Evolutionary conservation across 257 asterid species (phyloP).

Genomic region (Agastache rugosa): DNA sequence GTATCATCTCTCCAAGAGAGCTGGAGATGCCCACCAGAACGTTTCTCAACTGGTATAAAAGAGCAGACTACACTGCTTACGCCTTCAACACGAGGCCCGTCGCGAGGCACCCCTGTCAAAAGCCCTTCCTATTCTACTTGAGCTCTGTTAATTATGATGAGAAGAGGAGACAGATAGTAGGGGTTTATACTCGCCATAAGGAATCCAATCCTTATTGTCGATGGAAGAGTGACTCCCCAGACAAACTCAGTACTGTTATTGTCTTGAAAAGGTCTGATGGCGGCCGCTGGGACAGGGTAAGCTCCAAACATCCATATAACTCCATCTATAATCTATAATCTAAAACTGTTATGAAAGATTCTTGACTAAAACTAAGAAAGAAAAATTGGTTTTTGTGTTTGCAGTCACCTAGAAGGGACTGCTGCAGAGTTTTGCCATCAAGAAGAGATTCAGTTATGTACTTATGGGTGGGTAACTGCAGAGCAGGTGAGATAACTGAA

Average conservation of each 20-base stretch:
- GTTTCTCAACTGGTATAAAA: conserved; percentile 73
- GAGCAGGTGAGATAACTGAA: conserved; percentile 66
- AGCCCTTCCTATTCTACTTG: conserved; percentile 73
- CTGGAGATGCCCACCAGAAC: conserved; percentile 84
- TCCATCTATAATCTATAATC: background rate
- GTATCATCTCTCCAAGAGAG: conserved; percentile 75
- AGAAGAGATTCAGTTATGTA: conserved; percentile 55
- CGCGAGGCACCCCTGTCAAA: conserved; percentile 83
- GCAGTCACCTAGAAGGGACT: conserved; percentile 88
- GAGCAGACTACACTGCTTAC: conserved; percentile 83
- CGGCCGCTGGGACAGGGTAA: conserved; percentile 72
- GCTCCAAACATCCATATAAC: background rate
- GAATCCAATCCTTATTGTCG: conserved; percentile 64
- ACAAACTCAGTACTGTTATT: conserved; percentile 49
- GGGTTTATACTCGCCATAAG: conserved; percentile 57
- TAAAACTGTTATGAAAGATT: background rate
- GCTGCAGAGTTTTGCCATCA: conserved; percentile 82
- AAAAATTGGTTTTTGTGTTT: conserved; percentile 2
- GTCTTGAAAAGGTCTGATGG: conserved; percentile 71
- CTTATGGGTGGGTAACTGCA: conserved; percentile 81
- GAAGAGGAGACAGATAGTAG: conserved; percentile 59
- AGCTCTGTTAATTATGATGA: conserved; percentile 57
- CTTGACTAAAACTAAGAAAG: background rate
- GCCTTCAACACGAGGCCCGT: conserved; percentile 94
- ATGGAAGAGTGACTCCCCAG: conserved; percentile 71